phyloP scores from a whole-genome alignment of 2,329 filamentous ascomycete genomes.

The Fonsecaea multimorphosa region DNA sequence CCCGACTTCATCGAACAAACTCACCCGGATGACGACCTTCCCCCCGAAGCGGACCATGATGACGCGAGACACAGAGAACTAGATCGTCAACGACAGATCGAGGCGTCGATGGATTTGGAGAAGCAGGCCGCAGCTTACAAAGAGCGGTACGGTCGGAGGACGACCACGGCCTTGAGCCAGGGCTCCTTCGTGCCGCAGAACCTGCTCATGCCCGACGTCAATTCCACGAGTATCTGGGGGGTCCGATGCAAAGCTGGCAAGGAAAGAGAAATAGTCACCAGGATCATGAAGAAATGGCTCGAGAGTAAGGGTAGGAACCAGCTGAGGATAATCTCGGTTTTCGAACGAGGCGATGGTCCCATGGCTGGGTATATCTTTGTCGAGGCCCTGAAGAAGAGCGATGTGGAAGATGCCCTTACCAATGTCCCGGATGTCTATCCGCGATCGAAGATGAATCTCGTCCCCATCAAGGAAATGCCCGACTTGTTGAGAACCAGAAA shows the following conservation, averaged over 20 bases:
- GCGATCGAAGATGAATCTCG: conserved; percentile 80
- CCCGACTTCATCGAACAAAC: conserved; percentile 87
- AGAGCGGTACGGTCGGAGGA: conserved; percentile 84
- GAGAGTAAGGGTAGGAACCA: conserved; percentile 79
- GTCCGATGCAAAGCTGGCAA: conserved; percentile 94
- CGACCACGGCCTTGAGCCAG: conserved; percentile 68
- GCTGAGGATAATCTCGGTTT: conserved; percentile 83
- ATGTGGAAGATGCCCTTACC: conserved; percentile 82
- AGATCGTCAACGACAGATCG: conserved; percentile 86
- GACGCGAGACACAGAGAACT: conserved; percentile 93
- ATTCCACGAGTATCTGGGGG: conserved; percentile 95
- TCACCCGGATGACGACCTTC: conserved; percentile 85
- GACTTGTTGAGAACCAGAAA: conserved; percentile 91
- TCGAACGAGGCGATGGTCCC: conserved; percentile 76
- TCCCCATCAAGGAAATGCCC: conserved; percentile 97
- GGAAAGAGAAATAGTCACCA: conserved; percentile 86
- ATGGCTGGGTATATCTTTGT: conserved; percentile 97
- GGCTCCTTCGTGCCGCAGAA: conserved; percentile 81
- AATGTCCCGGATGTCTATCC: conserved; percentile 90
- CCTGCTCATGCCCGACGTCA: conserved; percentile 85
- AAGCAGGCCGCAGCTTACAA: conserved; percentile 86
- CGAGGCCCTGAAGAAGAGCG: conserved; percentile 84
- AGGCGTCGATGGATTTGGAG: conserved; percentile 88
- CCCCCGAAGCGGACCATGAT: conserved; percentile 77
- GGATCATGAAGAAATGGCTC: conserved; percentile 85